Conservation (phyloP, 257 asterid species). For the Forsythia suspensa region DNA sequence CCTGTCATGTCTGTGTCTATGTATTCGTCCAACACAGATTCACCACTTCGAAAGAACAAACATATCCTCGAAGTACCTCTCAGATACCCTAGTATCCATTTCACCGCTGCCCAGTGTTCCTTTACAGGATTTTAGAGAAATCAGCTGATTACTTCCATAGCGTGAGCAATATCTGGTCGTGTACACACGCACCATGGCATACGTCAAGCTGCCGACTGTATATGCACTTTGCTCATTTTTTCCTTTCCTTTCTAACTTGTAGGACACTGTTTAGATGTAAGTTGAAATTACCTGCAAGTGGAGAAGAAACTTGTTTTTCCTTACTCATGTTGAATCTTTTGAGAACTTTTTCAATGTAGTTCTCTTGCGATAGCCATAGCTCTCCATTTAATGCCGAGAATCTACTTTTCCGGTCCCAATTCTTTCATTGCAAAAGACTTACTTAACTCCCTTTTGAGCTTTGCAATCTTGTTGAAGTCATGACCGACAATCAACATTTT, state of each 20-base stretch:
- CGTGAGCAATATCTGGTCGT: background rate
- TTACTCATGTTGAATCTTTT: too few relatives aligned
- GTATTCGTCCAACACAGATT: background rate
- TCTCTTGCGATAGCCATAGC: too few relatives aligned
- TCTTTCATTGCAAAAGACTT: too few relatives aligned
- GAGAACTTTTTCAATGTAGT: too few relatives aligned
- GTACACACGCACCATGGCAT: background rate
- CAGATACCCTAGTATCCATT: background rate
- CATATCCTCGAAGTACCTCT: background rate
- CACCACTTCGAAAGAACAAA: background rate
- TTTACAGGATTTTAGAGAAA: background rate
- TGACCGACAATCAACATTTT: too few relatives aligned
- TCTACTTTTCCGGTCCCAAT: too few relatives aligned
- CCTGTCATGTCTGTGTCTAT: background rate
- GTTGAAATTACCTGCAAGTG: too few relatives aligned
- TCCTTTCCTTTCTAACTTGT: background rate
- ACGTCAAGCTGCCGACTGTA: background rate
- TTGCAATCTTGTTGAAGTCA: too few relatives aligned
- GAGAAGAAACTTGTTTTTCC: too few relatives aligned
- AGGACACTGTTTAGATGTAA: background rate
- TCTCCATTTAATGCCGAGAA: too few relatives aligned
- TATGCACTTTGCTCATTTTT: background rate
- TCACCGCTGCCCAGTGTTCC: background rate
- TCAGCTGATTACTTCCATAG: background rate
- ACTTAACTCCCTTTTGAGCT: too few relatives aligned